Evolutionary conservation across 768 basidiomycete species (phyloP).

Genomic region (Trametes coccinea): DNA sequence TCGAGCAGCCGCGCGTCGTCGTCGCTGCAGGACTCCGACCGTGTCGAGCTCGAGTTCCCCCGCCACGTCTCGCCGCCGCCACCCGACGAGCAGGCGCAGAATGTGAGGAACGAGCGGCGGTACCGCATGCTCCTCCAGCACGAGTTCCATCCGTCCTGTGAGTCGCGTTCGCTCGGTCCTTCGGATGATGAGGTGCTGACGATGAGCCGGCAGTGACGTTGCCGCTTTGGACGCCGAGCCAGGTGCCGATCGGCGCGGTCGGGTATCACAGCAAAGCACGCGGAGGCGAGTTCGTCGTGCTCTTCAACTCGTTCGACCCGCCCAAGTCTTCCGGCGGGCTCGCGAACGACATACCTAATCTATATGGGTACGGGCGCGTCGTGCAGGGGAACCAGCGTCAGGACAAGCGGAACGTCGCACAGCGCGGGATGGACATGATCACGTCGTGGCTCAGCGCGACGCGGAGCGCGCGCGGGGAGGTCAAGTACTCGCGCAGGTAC

Average conservation of each 20-base stretch:
- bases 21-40: conserved; percentile 10
- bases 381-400: conserved; percentile 48
- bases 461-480: conserved; percentile 29
- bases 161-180: conserved; percentile 26
- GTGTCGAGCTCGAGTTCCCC: conserved; percentile 9
- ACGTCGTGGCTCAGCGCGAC: conserved; percentile 45
- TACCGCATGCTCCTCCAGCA: conserved; percentile 70
- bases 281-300: conserved; percentile 63
- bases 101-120: conserved; percentile 56
- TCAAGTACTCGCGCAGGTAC: conserved; percentile 50
- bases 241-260: conserved; percentile 66
- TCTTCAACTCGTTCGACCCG: conserved; percentile 69
- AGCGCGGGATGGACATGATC: conserved; percentile 56
- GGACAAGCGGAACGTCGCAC: conserved; percentile 59
- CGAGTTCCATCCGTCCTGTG: conserved; percentile 67
- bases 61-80: conserved; percentile 25
- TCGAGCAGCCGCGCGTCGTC: conserved; percentile 18
- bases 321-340: conserved; percentile 44
- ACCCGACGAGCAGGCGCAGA: conserved; percentile 26
- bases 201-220: conserved; percentile 29
- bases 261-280: conserved; percentile 69
- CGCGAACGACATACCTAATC: conserved; percentile 52
- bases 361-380: conserved; percentile 64
- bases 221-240: conserved; percentile 71
- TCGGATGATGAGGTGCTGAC: background rate